Conservation (phyloP, 2,329 filamentous ascomycete species). For the Penicillium sp. region DNA sequence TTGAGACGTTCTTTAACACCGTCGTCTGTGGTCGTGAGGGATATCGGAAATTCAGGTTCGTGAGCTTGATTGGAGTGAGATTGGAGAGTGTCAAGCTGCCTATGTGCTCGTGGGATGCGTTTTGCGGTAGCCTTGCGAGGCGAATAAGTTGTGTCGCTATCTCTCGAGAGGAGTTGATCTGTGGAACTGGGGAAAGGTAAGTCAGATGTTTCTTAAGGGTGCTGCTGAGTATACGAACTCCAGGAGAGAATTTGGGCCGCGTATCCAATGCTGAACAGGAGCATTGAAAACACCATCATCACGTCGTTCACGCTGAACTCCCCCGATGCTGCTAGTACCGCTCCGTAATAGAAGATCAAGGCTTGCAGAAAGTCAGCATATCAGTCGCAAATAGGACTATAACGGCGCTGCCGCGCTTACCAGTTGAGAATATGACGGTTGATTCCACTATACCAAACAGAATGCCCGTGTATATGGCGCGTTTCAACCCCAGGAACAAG, state of each 20-base stretch:
- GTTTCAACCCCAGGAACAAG: slow-evolving; percentile 59
- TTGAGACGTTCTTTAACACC: slow-evolving; percentile 62
- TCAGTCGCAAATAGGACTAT: not conserved
- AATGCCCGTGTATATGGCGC: slow-evolving; percentile 64
- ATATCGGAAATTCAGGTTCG: slow-evolving; percentile 67
- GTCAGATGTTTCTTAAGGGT: not conserved
- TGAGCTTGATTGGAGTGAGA: slow-evolving; percentile 55
- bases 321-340: slow-evolving; percentile 54
- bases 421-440: slow-evolving; percentile 64
- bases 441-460: slow-evolving; percentile 77
- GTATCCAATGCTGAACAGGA: slow-evolving; percentile 78
- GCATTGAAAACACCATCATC: slow-evolving; percentile 71
- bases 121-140: slow-evolving; percentile 59
- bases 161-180: slow-evolving; percentile 69
- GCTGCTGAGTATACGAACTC: slow-evolving; percentile 35
- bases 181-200: slow-evolving; percentile 55
- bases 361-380: slow-evolving; percentile 42
- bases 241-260: slow-evolving; percentile 64
- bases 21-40: slow-evolving; percentile 52
- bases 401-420: slow-evolving; percentile 28
- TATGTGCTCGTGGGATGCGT: slow-evolving; percentile 56
- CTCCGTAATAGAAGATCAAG: slow-evolving; percentile 79
- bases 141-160: slow-evolving; percentile 69
- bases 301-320: slow-evolving; percentile 56
- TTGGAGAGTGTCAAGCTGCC: slow-evolving; percentile 46